Percentiles rank a stretch among this genome's conserved stretches.
phyloP scores from a whole-genome alignment of 2,329 filamentous ascomycete species.

The Fusarium fracticaudum region DNA sequence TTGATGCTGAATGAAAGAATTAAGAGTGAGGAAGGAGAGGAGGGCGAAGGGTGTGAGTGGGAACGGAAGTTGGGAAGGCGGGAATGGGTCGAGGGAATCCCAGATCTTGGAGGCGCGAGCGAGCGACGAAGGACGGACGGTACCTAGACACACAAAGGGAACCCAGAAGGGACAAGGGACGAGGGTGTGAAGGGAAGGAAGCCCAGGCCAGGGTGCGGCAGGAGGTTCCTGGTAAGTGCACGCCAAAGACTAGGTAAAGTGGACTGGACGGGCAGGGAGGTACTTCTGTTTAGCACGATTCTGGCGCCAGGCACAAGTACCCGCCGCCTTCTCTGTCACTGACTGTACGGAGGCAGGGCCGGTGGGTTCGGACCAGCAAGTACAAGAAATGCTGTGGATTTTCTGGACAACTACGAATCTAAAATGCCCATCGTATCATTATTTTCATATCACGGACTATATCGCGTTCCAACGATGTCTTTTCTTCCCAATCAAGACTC shows the following conservation, averaged over 20 bases:
- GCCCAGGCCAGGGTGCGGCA: conserved; percentile 18
- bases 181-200: conserved; percentile 33
- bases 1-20: conserved; percentile 34
- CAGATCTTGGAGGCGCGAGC: conserved; percentile 43
- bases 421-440: neutral
- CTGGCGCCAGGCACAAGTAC: conserved; percentile 35
- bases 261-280: conserved; percentile 10
- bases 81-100: conserved; percentile 44
- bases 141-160: conserved; percentile 34
- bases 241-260: conserved; percentile 15
- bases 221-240: conserved; percentile 37
- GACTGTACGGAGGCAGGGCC: conserved; percentile 32
- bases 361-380: conserved; percentile 43
- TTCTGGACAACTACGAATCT: neutral
- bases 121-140: conserved; percentile 16
- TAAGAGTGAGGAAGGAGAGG: conserved; percentile 40
- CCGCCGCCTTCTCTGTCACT: conserved; percentile 24
- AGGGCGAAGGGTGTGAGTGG: conserved; percentile 42
- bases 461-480: neutral
- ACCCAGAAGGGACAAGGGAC: conserved; percentile 30
- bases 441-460: too few relatives aligned
- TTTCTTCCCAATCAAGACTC: neutral
- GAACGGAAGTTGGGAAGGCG: conserved; percentile 41
- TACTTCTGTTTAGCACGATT: conserved; percentile 34
- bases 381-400: neutral